Conservation (phyloP, 305 asterid genomes). For the Plantago coronopus region DNA sequence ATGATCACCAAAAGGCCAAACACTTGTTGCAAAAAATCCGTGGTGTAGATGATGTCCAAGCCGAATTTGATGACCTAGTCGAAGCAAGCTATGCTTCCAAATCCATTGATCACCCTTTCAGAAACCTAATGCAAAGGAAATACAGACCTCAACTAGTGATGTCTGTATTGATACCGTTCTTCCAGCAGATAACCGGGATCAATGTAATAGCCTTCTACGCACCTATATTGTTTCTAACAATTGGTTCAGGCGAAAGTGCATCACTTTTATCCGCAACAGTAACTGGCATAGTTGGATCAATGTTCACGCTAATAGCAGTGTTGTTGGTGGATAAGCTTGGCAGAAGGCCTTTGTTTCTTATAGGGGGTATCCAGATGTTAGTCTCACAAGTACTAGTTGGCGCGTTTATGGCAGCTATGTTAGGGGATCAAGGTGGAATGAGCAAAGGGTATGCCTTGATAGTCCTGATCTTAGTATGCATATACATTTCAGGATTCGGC, state of each 20-base stretch:
- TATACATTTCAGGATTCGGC: constrained; percentile 34
- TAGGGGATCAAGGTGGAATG: constrained; percentile 30
- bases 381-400: constrained; percentile 26
- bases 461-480: constrained; percentile 28
- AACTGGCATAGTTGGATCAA: constrained; percentile 26
- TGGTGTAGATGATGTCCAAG: constrained; percentile 47
- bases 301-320: constrained; percentile 17
- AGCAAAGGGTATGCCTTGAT: constrained; percentile 22
- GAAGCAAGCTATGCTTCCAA: constrained; percentile 32
- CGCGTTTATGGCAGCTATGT: constrained; percentile 25
- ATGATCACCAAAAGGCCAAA: constrained; percentile 34
- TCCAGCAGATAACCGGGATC: constrained; percentile 43
- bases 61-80: constrained; percentile 45
- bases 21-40: constrained; percentile 34
- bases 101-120: constrained; percentile 26
- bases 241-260: constrained; percentile 34
- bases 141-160: constrained; percentile 44
- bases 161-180: constrained; percentile 41
- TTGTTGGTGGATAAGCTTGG: constrained; percentile 35
- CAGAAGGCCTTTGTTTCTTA: constrained; percentile 27
- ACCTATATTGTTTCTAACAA: constrained; percentile 35
- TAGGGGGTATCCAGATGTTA: constrained; percentile 35
- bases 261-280: constrained; percentile 29
- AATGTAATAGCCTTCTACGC: constrained; percentile 38
- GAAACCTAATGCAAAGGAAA: constrained; percentile 25